Evolutionary conservation across 2,329 filamentous ascomycete genomes (phyloP), one percentile per base, ranked within the genome.

Genomic region (Hortaea sp.): DNA sequence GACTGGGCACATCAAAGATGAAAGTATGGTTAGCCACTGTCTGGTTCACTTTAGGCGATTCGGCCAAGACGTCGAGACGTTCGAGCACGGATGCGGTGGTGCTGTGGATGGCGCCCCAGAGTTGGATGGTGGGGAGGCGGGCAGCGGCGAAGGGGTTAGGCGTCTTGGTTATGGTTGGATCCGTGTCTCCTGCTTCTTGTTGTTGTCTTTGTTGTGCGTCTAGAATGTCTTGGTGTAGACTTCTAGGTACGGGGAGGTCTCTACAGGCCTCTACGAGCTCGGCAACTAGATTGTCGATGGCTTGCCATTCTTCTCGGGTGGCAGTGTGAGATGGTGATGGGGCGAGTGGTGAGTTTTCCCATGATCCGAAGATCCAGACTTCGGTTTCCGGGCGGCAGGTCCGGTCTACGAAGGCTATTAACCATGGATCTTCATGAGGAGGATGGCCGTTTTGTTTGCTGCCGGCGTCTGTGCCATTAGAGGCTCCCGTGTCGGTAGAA

Each of bases 391-490:
- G 78, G 0, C 73, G 70, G 45, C 70, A 70, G 4, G 74, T 74
- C 13, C 81, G 69, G 60, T 86, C 82, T 5, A 82, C 58, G 57
- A 80, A 84, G 0, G 76, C 77, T 0, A 74, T 71, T 57, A 84
- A 80, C 57, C 64, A 67, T 5, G 46, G 45, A 3, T 10, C 6
- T 29, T 35, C 10, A 27, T 12, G 38, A 20, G 20, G 20, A 20
- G 2, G 12, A 37, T 10, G 12, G 10, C 12, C 4, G 9, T 40
- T 7, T 40, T 40, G 38, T 12, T 10, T 40, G 9, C 20, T 10
- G 38, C n/a, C 32, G 9, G 29, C 35, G 2, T 43, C 10, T 6
- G 39, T n/a, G 35, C 32, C 30, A 12, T 9, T 27, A 20, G 10
- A n/a, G 9, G 11, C 13, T 7, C 13, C 10, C 2, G 10, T 7